Percentiles rank a stretch among this genome's conserved stretches.
Conservation (phyloP, 495 filamentous ascomycete genomes). For the Platismatia glauca region DNA sequence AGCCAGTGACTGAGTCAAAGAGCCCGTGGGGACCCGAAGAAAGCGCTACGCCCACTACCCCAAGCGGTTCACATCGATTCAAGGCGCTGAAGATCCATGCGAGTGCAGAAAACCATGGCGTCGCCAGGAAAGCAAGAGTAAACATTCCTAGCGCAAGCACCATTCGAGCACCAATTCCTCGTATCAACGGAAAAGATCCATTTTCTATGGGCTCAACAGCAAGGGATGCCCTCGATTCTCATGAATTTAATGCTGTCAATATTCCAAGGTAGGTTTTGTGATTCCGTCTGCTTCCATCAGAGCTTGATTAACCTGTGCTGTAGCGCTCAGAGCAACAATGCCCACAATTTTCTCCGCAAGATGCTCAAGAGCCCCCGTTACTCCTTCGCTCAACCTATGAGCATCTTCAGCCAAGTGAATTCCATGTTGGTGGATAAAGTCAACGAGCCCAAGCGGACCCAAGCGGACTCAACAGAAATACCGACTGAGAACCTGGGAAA, state of each 20-base stretch:
- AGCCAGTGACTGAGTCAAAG: conserved; percentile 3
- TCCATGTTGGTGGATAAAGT: background rate
- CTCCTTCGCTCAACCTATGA: conserved; percentile 2
- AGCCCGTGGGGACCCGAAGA: conserved; percentile 13
- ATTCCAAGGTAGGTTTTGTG: conserved; percentile 5
- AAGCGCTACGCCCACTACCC: background rate
- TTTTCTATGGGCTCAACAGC: background rate
- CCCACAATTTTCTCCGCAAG: conserved; percentile 20
- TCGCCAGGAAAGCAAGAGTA: background rate
- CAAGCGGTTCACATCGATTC: background rate
- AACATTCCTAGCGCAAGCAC: background rate
- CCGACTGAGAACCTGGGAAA: conserved; percentile 13
- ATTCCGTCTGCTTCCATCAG: background rate
- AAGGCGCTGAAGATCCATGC: background rate
- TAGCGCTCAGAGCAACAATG: background rate
- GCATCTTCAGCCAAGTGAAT: conserved; percentile 3
- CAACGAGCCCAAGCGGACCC: background rate
- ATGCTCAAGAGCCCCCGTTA: conserved; percentile 21
- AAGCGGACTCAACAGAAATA: background rate
- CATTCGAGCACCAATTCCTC: background rate
- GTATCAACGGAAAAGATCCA: background rate
- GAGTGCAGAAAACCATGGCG: background rate
- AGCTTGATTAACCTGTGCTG: conserved; percentile 1
- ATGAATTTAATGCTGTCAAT: conserved; percentile 12
- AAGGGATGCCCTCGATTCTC: background rate